Evolutionary conservation across 768 basidiomycete species (phyloP).

Genomic region (Hortiboletus campestris): DNA sequence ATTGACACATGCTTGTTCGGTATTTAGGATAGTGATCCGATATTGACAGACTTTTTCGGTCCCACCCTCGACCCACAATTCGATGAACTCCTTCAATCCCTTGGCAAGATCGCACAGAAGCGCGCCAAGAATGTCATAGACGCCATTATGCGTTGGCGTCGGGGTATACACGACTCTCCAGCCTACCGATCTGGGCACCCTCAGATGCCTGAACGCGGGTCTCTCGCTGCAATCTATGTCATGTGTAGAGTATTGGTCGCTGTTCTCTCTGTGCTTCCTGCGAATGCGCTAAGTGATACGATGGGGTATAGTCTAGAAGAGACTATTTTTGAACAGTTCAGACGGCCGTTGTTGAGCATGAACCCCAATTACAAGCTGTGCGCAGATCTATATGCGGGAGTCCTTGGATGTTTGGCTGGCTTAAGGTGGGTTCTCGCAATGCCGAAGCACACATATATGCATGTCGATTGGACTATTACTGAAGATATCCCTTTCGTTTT

Average conservation of each 20-base stretch:
- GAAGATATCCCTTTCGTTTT: not conserved
- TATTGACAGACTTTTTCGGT: conserved; percentile 67
- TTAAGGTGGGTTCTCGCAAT: conserved; percentile 54
- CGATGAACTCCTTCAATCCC: conserved; percentile 79
- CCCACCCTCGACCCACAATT: conserved; percentile 72
- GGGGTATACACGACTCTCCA: conserved; percentile 66
- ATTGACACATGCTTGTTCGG: conserved; percentile 3
- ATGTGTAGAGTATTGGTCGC: conserved; percentile 85
- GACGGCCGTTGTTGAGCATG: conserved; percentile 57
- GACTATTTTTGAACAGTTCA: conserved; percentile 84
- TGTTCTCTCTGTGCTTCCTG: conserved; percentile 67
- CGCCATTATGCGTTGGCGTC: conserved; percentile 84
- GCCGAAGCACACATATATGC: not conserved
- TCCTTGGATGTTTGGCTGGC: conserved; percentile 82
- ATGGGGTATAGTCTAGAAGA: conserved; percentile 83
- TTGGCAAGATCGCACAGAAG: conserved; percentile 83
- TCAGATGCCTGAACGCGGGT: conserved; percentile 58
- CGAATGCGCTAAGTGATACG: conserved; percentile 74
- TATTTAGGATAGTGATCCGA: conserved; percentile 65
- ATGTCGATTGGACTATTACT: not conserved
- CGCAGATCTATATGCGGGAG: conserved; percentile 75
- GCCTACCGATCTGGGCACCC: conserved; percentile 31
- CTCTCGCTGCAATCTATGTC: conserved; percentile 84
- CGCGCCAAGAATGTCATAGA: conserved; percentile 83
- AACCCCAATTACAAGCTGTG: conserved; percentile 79